A percentile compares a stretch with the other conserved stretches of the same genome.
Evolutionary conservation across 495 filamentous ascomycete species (phyloP).

Genomic region (Penicillium herquei): DNA sequence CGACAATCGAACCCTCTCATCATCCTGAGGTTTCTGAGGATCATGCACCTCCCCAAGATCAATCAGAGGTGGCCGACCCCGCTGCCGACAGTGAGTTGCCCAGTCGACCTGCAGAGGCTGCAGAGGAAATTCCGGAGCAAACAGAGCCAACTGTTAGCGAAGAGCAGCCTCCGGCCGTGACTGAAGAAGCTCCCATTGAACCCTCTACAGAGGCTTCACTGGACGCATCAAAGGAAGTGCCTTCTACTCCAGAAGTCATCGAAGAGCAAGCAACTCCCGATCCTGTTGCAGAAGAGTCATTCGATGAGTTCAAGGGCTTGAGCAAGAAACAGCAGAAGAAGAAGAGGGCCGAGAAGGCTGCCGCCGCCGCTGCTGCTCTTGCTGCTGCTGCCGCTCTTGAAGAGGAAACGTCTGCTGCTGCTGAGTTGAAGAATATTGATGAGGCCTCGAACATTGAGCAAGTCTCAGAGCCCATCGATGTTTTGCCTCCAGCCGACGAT

Average conservation of each 20-base stretch:
- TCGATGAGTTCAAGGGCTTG: not conserved
- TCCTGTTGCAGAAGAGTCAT: conserved; percentile 2
- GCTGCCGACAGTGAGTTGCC: not conserved
- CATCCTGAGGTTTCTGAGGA: not conserved
- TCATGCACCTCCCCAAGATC: not conserved
- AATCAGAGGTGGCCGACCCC: not conserved
- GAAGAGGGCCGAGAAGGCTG: conserved; percentile 21
- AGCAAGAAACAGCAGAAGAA: conserved; percentile 22
- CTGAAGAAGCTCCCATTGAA: not conserved
- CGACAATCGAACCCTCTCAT: conserved; percentile 2
- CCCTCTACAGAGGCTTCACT: not conserved
- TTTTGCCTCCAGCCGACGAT: not conserved
- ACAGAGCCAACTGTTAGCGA: not conserved
- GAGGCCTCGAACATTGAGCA: not conserved
- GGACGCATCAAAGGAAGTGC: too few species aligned
- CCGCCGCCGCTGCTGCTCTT: conserved; percentile 14
- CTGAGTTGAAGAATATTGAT: conserved; percentile 6
- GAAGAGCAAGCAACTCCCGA: not conserved
- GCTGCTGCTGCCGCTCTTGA: conserved; percentile 9
- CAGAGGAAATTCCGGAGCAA: not conserved
- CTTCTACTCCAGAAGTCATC: not conserved
- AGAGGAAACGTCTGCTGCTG: conserved; percentile 8
- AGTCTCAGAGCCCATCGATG: not conserved
- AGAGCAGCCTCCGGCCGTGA: not conserved
- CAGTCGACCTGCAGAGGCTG: not conserved